phyloP scores from a whole-genome alignment of 23 red algal genomes.

The Gracilaria gracilis region DNA sequence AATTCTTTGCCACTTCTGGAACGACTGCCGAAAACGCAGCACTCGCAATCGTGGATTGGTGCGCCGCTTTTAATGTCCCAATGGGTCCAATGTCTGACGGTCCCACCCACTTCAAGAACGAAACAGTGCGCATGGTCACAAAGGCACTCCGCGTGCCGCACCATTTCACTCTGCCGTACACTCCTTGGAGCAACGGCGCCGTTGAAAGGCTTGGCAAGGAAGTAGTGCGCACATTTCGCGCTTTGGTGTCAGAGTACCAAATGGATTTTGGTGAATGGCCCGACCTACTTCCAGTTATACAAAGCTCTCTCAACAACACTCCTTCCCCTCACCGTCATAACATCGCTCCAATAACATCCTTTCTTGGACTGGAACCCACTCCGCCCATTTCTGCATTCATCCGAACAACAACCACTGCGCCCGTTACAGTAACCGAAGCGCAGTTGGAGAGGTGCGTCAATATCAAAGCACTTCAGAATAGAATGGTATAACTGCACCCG shows the following conservation, averaged over 20 bases:
- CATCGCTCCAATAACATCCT: no score
- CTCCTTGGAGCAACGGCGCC: constrained; percentile 1
- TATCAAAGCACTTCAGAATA: no score
- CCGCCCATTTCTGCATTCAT: no score
- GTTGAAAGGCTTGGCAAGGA: background rate
- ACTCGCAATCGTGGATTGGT: background rate
- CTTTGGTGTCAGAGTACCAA: background rate
- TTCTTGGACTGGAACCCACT: no score
- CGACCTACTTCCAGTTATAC: background rate
- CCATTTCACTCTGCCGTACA: constrained; percentile 21
- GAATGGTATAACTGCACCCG: no score
- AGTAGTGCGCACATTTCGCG: constrained; percentile 5
- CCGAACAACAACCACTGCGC: no score
- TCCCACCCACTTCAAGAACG: background rate
- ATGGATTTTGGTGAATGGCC: background rate
- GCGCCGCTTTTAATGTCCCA: background rate
- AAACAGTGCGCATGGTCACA: background rate
- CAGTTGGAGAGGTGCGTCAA: no score
- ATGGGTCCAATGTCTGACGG: background rate
- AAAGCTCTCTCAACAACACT: background rate
- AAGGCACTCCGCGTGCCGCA: background rate
- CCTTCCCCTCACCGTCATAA: background rate
- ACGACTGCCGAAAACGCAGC: background rate
- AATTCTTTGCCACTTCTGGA: background rate
- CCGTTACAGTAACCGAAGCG: no score